Evolutionary conservation across 768 basidiomycete species (phyloP).

Genomic region (Mycena metata): DNA sequence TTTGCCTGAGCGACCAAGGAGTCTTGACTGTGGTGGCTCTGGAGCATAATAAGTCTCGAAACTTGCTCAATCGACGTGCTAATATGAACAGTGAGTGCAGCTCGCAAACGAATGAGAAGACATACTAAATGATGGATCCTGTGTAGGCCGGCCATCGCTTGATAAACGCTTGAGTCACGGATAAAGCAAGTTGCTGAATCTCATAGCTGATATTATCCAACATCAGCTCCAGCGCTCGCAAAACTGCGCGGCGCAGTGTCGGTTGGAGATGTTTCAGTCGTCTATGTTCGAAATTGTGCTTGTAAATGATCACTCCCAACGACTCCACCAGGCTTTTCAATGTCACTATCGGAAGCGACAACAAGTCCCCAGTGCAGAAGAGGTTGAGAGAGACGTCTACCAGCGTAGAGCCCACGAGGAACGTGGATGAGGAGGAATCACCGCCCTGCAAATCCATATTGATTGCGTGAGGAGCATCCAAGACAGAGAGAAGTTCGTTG

Average conservation of each 20-base stretch:
- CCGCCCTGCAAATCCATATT: slow-evolving; percentile 58
- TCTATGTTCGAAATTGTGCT: slow-evolving; percentile 76
- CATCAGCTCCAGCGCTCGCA: slow-evolving; percentile 64
- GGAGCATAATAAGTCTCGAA: slow-evolving; percentile 60
- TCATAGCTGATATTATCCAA: slow-evolving; percentile 73
- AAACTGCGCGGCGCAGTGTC: slow-evolving; percentile 65
- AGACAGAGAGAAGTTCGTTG: slow-evolving; percentile 65
- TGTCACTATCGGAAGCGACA: slow-evolving; percentile 65
- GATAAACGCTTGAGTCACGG: slow-evolving; percentile 72
- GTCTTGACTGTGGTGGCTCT: slow-evolving; percentile 68
- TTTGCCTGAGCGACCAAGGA: slow-evolving; percentile 69
- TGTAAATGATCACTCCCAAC: slow-evolving; percentile 75
- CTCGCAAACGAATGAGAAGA: slow-evolving; percentile 1
- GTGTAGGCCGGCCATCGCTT: slow-evolving; percentile 69
- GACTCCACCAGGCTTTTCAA: slow-evolving; percentile 75
- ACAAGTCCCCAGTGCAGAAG: slow-evolving; percentile 61
- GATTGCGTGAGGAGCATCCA: slow-evolving; percentile 70
- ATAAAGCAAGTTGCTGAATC: slow-evolving; percentile 73
- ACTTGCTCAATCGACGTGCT: slow-evolving; percentile 67
- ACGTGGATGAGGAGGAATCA: slow-evolving; percentile 57
- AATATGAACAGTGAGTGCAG: not conserved
- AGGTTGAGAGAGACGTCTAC: slow-evolving; percentile 71
- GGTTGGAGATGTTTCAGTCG: slow-evolving; percentile 68
- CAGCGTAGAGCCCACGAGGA: slow-evolving; percentile 73
- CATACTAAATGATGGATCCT: slow-evolving; percentile 68